Evolutionary conservation across 2,329 filamentous ascomycete species (phyloP).

Genomic region (Fusarium sp.): DNA sequence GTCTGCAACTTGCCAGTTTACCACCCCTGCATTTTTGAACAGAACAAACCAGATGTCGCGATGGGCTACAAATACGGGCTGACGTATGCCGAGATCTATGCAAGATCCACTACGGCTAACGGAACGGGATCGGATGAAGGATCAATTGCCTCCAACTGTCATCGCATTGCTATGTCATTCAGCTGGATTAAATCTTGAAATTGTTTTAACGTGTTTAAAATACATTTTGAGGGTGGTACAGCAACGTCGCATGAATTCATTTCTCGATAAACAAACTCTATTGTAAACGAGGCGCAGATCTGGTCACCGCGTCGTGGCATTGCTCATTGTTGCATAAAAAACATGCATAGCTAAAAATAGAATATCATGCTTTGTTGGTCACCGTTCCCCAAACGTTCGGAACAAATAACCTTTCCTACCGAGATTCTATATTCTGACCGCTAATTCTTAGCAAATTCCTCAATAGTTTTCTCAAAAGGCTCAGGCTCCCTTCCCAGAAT

Average conservation of each 20-base stretch:
- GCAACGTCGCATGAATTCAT: not conserved
- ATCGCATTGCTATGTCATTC: not conserved
- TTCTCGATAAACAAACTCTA: not conserved
- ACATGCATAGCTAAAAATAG: slow-evolving; percentile 11
- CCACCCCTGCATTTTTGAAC: not conserved
- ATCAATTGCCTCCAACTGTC: not conserved
- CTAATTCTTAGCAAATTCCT: not conserved
- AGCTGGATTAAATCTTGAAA: not conserved
- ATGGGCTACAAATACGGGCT: not conserved
- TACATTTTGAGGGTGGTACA: not conserved
- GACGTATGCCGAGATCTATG: slow-evolving; percentile 18
- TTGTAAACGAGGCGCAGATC: not conserved
- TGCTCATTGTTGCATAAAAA: not conserved
- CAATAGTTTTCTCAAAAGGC: slow-evolving; percentile 27
- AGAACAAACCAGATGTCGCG: not conserved
- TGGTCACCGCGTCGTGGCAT: not conserved
- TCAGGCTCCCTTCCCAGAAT: slow-evolving; percentile 28
- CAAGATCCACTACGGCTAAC: not conserved
- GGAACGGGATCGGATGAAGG: not conserved
- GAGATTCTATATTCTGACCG: not conserved
- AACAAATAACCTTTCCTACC: not conserved
- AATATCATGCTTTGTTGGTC: not conserved
- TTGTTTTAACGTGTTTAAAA: not conserved
- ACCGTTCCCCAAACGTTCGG: not conserved
- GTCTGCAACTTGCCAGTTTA: not conserved